Percentiles rank a stretch among this genome's conserved stretches.
phyloP scores from a whole-genome alignment of 1,284 basidiomycete species.

The Grifola frondosa region DNA sequence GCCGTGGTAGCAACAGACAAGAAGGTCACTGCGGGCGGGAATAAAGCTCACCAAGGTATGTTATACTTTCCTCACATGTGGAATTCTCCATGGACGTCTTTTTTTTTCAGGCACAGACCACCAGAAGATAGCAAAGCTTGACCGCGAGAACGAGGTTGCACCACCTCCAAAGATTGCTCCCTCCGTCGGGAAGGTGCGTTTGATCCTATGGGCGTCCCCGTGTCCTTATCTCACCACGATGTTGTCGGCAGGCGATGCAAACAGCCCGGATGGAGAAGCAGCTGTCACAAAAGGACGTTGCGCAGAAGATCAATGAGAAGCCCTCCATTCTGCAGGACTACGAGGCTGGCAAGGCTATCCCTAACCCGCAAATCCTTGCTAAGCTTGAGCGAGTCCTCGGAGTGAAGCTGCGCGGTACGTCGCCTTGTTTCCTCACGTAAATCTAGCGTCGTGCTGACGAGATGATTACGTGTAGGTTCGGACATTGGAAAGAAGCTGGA shows the following conservation, averaged over 20 bases:
- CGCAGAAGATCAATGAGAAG: slow-evolving; percentile 91
- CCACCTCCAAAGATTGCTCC: slow-evolving; percentile 86
- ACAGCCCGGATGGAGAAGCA: slow-evolving; percentile 76
- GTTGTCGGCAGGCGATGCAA: slow-evolving; percentile 70
- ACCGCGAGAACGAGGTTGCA: slow-evolving; percentile 94
- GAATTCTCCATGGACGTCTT: neutral
- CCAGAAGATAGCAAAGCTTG: slow-evolving; percentile 90
- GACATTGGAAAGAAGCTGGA: slow-evolving; percentile 84
- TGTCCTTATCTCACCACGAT: neutral
- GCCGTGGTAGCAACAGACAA: slow-evolving; percentile 78
- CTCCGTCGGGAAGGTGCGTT: slow-evolving; percentile 76
- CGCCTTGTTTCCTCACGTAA: neutral
- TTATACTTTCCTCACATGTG: slow-evolving; percentile 7
- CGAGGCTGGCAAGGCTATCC: slow-evolving; percentile 86
- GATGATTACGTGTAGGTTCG: slow-evolving; percentile 42
- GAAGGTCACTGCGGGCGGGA: slow-evolving; percentile 62
- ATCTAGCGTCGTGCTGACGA: neutral
- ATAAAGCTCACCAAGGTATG: slow-evolving; percentile 73
- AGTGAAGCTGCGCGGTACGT: slow-evolving; percentile 88
- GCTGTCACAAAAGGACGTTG: slow-evolving; percentile 92
- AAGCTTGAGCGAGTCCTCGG: slow-evolving; percentile 91
- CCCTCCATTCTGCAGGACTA: slow-evolving; percentile 88
- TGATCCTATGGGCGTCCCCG: slow-evolving; percentile 1
- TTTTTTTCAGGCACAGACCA: slow-evolving; percentile 77
- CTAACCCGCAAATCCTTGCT: slow-evolving; percentile 85